Base-by-base conservation (phyloP, 768 basidiomycete genomes). In the Rhodotorula sphaerocarpa region DNA sequence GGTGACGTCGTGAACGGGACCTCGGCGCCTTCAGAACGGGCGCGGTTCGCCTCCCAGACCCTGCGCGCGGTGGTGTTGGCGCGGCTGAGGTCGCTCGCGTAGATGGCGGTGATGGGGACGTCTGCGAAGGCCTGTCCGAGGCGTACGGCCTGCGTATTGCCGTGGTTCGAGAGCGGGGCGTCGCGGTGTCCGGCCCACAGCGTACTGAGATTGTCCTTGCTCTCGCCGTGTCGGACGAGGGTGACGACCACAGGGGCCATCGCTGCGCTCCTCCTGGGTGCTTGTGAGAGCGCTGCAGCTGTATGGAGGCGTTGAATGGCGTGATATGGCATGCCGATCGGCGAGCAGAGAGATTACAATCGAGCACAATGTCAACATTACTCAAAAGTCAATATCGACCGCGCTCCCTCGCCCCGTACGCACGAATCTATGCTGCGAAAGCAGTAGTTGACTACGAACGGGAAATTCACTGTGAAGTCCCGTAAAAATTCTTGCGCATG, bases 11-110 rank as follows among this genome's bases (percentile, higher is more conserved):
- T 55, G 43, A 57, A 52, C 15, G 63, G 60, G 30, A 56, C 55
- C 27, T 64, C 45, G 41, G 56, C 55, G 11, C 28, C 9, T 16
- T 16, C 36, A 16, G 9, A 10, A 9, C 36, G 36, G 45, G 59
- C 51, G 31, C 21, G 39, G 60, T 66, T 67, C 23, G 36, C 54
- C 18, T 61, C 61, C 27, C 36, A 62, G n/a, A 71, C 62, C 33
- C 55, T 52, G 25, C 56, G 52, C 1, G 71, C 78, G n/a, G 78
- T 79, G 70, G 75, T 76, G 23, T 71, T 63, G 11, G 77, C 77
- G 54, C 78, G 67, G n/a, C 74, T 67, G 14, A 78, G 72, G 53
- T 75, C 73, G 3, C 76, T 77, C 10, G 75, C 69, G 67, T 75
- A 77, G 61, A 78, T 77, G 20, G 72, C 71, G 25, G 66, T 67